phyloP scores from a whole-genome alignment of 2,329 filamentous ascomycete species.

The Trichothecium sympodiale region DNA sequence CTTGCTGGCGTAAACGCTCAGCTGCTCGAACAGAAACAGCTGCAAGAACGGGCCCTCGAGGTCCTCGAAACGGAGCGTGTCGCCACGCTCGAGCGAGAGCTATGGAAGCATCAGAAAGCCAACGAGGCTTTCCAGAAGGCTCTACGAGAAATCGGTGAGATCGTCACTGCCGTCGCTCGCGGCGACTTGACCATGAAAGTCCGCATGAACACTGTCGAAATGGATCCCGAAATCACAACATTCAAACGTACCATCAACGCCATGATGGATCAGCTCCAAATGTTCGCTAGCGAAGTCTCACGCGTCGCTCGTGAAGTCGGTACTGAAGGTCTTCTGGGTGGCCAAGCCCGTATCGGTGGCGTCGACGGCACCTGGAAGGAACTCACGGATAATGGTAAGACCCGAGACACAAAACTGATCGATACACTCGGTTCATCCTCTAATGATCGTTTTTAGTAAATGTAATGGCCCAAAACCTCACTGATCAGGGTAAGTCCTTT shows the following conservation, averaged over 20 bases:
- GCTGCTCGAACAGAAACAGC: constrained; percentile 72
- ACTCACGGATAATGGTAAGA: constrained; percentile 68
- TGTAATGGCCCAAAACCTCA: constrained; percentile 74
- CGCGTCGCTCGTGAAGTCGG: constrained; percentile 91
- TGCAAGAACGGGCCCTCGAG: constrained; percentile 72
- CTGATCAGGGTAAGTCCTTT: constrained; percentile 49
- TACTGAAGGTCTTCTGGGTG: constrained; percentile 87
- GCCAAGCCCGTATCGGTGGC: constrained; percentile 85
- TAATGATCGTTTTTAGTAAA: constrained; percentile 43
- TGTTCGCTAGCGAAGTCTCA: constrained; percentile 93
- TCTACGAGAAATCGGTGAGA: constrained; percentile 89
- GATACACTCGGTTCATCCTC: not conserved
- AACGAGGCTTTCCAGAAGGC: constrained; percentile 99
- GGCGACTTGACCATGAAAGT: constrained; percentile 96
- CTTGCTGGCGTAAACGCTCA: constrained; percentile 79
- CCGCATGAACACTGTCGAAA: constrained; percentile 87
- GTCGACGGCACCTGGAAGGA: constrained; percentile 98
- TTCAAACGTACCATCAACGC: constrained; percentile 98
- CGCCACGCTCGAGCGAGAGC: constrained; percentile 77
- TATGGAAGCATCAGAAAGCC: constrained; percentile 95
- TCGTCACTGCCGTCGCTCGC: constrained; percentile 89
- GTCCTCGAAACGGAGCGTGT: constrained; percentile 82
- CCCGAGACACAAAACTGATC: not conserved
- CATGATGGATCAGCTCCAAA: constrained; percentile 97
- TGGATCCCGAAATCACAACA: constrained; percentile 95